Conservation (phyloP, 2,329 filamentous ascomycete species). For the Nemania sp. region DNA sequence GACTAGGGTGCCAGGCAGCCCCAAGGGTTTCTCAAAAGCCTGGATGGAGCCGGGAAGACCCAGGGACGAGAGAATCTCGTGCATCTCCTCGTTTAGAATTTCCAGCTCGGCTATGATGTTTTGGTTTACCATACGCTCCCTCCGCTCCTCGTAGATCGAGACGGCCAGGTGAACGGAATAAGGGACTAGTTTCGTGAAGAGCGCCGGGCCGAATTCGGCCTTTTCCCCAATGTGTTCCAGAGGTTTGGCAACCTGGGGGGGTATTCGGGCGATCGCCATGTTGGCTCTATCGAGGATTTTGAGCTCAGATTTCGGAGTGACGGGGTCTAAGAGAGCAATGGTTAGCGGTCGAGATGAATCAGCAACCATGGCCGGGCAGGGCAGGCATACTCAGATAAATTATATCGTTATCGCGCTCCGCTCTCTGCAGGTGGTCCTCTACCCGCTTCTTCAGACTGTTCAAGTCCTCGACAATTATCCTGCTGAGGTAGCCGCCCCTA, state of each 20-base stretch:
- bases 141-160: constrained; percentile 90
- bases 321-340: constrained; percentile 59
- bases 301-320: constrained; percentile 87
- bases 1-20: constrained; percentile 80
- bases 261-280: constrained; percentile 82
- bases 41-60: constrained; percentile 92
- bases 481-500: constrained; percentile 74
- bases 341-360: constrained; percentile 20
- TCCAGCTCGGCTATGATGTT: constrained; percentile 86
- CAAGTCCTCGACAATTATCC: constrained; percentile 79
- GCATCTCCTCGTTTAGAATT: constrained; percentile 75
- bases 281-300: constrained; percentile 83
- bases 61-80: constrained; percentile 77
- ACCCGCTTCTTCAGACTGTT: constrained; percentile 81
- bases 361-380: not conserved
- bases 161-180: constrained; percentile 95
- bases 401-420: constrained; percentile 94
- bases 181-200: constrained; percentile 91
- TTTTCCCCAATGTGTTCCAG: constrained; percentile 79
- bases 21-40: constrained; percentile 91
- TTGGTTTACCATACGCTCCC: constrained; percentile 88
- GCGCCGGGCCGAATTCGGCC: constrained; percentile 77
- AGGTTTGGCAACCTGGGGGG: constrained; percentile 80
- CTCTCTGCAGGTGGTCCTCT: constrained; percentile 84
- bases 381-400: constrained; percentile 79